Percentiles rank a stretch among this genome's conserved stretches.
phyloP scores from a whole-genome alignment of 225 moss, liverwort and hornwort genomes.

The Neckera pumila region DNA sequence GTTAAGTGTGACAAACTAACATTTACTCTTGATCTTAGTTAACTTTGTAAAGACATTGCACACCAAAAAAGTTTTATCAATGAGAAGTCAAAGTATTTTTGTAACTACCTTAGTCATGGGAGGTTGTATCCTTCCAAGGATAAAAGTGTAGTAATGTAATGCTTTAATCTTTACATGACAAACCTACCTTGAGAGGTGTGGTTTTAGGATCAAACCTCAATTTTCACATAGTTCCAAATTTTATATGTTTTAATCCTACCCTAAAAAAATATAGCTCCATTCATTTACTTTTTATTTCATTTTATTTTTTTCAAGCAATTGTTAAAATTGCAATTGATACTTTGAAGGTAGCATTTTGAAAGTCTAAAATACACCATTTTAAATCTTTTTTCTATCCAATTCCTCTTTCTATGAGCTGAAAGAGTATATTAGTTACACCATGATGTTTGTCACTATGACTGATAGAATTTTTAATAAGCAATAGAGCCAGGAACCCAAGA shows the following conservation, averaged over 20 bases:
- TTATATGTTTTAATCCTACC: not conserved
- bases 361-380: not conserved
- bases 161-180: not conserved
- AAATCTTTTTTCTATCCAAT: not conserved
- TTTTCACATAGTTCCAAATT: not conserved
- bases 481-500: too few species aligned
- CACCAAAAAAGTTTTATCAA: too few species aligned
- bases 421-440: accelerated
- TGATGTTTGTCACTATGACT: not conserved
- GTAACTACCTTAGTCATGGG: not conserved
- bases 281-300: not conserved
- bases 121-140: accelerated
- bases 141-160: not conserved
- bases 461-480: too few species aligned
- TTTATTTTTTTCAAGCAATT: too few species aligned
- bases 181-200: too few species aligned
- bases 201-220: not conserved
- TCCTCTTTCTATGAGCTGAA: not conserved
- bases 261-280: not conserved
- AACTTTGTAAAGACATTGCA: too few species aligned
- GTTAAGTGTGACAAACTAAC: too few species aligned
- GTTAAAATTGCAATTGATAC: not conserved
- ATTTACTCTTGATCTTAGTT: too few species aligned
- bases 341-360: not conserved
- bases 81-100: not conserved